phyloP scores from a whole-genome alignment of 768 basidiomycete genomes.

The Tulasnella sp. region DNA sequence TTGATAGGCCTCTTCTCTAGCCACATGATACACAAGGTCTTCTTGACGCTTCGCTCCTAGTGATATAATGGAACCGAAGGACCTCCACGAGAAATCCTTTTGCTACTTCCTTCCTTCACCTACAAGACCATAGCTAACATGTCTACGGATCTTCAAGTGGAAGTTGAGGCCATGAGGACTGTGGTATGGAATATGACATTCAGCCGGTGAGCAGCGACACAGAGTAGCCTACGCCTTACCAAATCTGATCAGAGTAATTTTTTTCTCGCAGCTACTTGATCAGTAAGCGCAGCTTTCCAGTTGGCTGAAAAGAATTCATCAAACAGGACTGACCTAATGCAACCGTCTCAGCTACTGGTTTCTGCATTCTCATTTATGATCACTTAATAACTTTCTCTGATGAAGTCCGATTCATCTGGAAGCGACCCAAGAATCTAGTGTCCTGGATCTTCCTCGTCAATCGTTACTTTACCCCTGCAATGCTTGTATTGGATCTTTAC shows the following conservation, averaged over 20 bases:
- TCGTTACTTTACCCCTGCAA: not conserved
- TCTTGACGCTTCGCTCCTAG: too few species aligned
- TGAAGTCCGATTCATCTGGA: slow-evolving; percentile 2
- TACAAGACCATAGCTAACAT: too few species aligned
- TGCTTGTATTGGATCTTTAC: slow-evolving; percentile 3
- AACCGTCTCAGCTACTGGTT: not conserved
- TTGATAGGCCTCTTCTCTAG: too few species aligned
- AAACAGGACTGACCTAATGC: not conserved
- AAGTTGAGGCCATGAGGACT: too few species aligned
- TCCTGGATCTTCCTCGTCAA: slow-evolving; percentile 8
- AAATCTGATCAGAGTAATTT: not conserved
- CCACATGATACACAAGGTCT: too few species aligned
- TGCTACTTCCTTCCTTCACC: too few species aligned
- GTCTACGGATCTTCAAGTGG: too few species aligned
- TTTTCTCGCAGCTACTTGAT: not conserved
- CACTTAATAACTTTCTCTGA: slow-evolving; percentile 1
- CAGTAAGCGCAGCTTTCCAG: not conserved
- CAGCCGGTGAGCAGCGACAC: not conserved
- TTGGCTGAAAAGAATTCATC: not conserved
- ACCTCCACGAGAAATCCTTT: too few species aligned
- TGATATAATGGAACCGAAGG: too few species aligned
- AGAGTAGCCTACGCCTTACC: too few species aligned
- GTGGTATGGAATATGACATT: not conserved
- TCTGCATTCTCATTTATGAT: slow-evolving; percentile 4
- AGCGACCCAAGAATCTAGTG: not conserved